Percentiles rank a stretch among this genome's conserved stretches.
These are phyloP conservation scores for Metarhizium sp. DNA, from an alignment of 2,329 filamentous ascomycete species.

Conservation along the genomic window DNA sequence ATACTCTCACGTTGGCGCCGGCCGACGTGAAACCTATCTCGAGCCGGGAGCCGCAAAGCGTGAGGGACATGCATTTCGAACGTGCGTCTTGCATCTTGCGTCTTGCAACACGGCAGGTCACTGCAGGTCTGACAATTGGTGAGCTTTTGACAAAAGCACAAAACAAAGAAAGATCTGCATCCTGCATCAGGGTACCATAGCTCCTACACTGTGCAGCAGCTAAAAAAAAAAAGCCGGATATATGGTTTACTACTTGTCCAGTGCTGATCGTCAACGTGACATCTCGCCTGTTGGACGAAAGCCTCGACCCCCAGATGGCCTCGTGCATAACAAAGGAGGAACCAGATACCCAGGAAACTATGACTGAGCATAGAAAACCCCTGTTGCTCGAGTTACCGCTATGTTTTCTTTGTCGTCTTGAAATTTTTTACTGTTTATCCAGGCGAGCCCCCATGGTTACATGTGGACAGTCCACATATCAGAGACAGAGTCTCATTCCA, in stretches of 20 bases:
- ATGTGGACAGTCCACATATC: not conserved
- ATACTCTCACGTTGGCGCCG: too few species aligned
- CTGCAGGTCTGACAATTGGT: not conserved
- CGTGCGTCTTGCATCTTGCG: not conserved
- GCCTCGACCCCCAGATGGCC: not conserved
- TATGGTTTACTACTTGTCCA: too few species aligned
- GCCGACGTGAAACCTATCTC: too few species aligned
- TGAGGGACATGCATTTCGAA: not conserved
- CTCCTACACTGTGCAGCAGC: too few species aligned
- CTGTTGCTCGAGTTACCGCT: not conserved
- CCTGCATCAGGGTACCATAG: not conserved
- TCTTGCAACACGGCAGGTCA: not conserved
- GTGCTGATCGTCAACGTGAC: too few species aligned
- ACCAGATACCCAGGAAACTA: not conserved
- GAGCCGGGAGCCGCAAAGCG: too few species aligned
- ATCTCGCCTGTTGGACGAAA: too few species aligned
- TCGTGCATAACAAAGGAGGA: not conserved
- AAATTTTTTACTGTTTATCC: not conserved
- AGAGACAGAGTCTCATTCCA: constrained; percentile 1
- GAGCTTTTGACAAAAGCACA: too few species aligned
- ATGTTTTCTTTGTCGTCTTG: not conserved
- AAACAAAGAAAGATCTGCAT: not conserved
- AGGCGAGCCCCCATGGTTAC: not conserved
- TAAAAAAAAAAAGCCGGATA: too few species aligned
- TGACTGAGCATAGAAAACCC: not conserved